Percentiles rank a stretch among this genome's conserved stretches.
Conservation (phyloP, 2,329 filamentous ascomycete genomes). For the Aspergillus fumigatiaffinis region DNA sequence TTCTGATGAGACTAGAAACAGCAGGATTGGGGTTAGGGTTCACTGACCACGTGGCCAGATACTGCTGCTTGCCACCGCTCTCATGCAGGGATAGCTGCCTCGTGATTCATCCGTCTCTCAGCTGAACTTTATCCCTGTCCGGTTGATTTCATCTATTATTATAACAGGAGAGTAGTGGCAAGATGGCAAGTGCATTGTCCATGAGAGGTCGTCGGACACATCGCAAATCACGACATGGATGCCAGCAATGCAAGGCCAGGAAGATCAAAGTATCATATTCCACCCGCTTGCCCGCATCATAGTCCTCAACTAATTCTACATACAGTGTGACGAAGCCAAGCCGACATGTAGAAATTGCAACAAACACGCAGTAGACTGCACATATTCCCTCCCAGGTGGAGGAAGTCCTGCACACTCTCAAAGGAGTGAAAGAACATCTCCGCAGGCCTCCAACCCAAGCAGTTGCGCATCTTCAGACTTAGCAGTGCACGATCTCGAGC, state of each 20-base stretch:
- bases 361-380: conserved; percentile 19
- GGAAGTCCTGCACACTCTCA: not conserved
- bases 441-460: not conserved
- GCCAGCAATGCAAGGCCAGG: conserved; percentile 24
- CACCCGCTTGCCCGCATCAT: not conserved
- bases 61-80: not conserved
- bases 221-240: conserved; percentile 24
- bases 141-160: not conserved
- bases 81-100: no score
- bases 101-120: not conserved
- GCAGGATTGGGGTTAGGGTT: not conserved
- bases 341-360: conserved; percentile 23
- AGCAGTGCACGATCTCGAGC: conserved; percentile 45
- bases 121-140: not conserved
- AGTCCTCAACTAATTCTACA: not conserved
- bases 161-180: not conserved
- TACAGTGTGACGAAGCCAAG: conserved; percentile 25
- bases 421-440: not conserved
- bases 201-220: conserved; percentile 19
- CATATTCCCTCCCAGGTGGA: conserved; percentile 6
- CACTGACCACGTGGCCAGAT: not conserved
- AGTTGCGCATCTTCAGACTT: conserved; percentile 4
- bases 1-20: not conserved
- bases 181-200: not conserved
- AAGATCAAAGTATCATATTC: conserved; percentile 24